Evolutionary conservation across 176 grass and related monocot genomes (phyloP).

Genomic region (Phoenix roebelenii): DNA sequence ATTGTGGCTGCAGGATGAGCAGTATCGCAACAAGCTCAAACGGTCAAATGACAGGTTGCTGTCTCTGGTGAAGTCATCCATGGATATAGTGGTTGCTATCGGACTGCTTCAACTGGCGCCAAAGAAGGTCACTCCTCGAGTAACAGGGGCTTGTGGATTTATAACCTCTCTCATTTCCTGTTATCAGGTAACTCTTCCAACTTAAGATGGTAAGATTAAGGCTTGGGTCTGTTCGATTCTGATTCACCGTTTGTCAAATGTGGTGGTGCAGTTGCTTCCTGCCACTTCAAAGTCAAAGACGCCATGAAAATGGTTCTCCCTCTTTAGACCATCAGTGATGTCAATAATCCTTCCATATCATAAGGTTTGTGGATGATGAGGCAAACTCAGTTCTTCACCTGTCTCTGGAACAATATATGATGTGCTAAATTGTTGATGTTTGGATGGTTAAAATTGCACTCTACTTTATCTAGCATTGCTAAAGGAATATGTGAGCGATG

Average conservation of each 20-base stretch:
- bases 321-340: no score
- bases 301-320: no score
- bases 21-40: conserved; percentile 59
- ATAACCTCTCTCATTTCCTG: conserved; percentile 67
- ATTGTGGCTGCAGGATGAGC: conserved; percentile 45
- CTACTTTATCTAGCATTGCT: no score
- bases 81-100: conserved; percentile 76
- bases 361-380: no score
- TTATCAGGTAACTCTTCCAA: conserved; percentile 38
- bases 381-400: no score
- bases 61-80: conserved; percentile 62
- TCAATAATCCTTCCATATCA: no score
- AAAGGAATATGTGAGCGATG: no score
- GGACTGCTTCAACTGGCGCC: conserved; percentile 83
- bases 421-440: no score
- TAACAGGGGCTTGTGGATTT: conserved; percentile 77
- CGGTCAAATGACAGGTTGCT: conserved; percentile 70
- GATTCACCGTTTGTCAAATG: background rate
- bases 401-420: no score
- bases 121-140: conserved; percentile 71
- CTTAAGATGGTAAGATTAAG: background rate
- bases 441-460: no score
- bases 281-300: conserved; percentile 22
- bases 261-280: conserved; percentile 40
- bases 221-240: background rate